Evolutionary conservation across 805 yeast genomes (phyloP).

Genomic region (Ogataea populi-albae): DNA sequence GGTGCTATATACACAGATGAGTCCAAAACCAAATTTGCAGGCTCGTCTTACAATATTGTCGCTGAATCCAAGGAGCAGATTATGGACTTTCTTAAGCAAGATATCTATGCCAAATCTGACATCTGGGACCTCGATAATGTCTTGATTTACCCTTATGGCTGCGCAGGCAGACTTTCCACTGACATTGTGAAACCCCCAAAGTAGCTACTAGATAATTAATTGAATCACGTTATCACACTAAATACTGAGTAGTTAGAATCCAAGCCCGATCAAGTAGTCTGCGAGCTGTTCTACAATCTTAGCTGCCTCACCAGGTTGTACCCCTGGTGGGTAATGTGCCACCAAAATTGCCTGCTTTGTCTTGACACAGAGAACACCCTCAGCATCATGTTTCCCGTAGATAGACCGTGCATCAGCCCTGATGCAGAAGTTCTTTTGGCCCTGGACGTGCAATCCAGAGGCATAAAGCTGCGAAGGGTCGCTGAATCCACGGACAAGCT

Average conservation of each 20-base stretch:
- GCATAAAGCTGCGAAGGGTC: slow-evolving; percentile 79
- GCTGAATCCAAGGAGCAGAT: slow-evolving; percentile 69
- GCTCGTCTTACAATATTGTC: slow-evolving; percentile 59
- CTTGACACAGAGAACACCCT: slow-evolving; percentile 87
- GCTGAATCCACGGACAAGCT: slow-evolving; percentile 74
- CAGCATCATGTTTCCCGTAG: slow-evolving; percentile 87
- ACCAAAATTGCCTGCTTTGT: slow-evolving; percentile 88
- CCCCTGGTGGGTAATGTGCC: slow-evolving; percentile 92
- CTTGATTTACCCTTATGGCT: slow-evolving; percentile 52
- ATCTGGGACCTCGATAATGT: slow-evolving; percentile 74
- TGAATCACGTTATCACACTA: no score
- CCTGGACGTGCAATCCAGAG: slow-evolving; percentile 79
- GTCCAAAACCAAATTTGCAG: slow-evolving; percentile 55
- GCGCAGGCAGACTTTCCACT: slow-evolving; percentile 43
- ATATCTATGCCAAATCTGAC: slow-evolving; percentile 60
- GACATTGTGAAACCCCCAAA: slow-evolving; percentile 19
- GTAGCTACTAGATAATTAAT: no score
- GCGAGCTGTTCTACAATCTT: slow-evolving; percentile 93
- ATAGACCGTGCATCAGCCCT: slow-evolving; percentile 91
- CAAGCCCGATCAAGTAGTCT: slow-evolving; percentile 86
- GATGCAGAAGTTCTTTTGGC: slow-evolving; percentile 82
- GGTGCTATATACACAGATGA: slow-evolving; percentile 53
- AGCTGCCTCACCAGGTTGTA: slow-evolving; percentile 93
- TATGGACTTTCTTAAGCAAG: slow-evolving; percentile 58
- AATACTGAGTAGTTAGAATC: slow-evolving; percentile 65